Evolutionary conservation across 1,284 basidiomycete species (phyloP), one percentile per base, ranked within the genome.

Genomic region (Leucoagaricus sp.): DNA sequence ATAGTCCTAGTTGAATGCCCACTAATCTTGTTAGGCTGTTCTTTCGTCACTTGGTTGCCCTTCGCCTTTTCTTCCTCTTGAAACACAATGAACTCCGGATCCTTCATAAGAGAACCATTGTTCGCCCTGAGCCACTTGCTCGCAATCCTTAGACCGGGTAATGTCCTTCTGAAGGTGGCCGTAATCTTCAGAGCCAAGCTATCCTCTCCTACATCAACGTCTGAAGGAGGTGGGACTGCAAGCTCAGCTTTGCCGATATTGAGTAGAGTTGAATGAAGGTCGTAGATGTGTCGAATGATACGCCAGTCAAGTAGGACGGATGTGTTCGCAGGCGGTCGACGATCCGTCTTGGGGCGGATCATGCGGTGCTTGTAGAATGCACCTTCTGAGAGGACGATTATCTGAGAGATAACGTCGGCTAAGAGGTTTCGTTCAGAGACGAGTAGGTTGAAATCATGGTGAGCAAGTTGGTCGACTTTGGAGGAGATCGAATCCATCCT

Each of bases 111-210:
- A 64, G 94, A 94, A 57, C 86, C 84, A 59, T 87, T 72, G 69
- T 98, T 93, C 4, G 84, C 84, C 42, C 85, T 81, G 25, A 96
- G 71, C 96, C 96, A 99, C 69, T 96, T 96, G 65, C 86, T 88
- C 1, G 89, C 83, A 52, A 98, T 88, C 13, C 96, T 85, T 48
- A 98, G 74, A 4, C 93, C 87, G 1, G 96, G 94, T 2, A 99
- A 76, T 9, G 89, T 90, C 29, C 96, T 82, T 28, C 96, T 82
- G 58, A 98, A 88, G 7, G 86, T 84, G 1, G 94, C 94, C 1
- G 90, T 91, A 65, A 98, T 96, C 34, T 83, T 81, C 65, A 89
- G 87, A 4, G 92, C 90, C 4, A 93, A 77, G 65, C 87, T 85
- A 49, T 79, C 75, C 38, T 55, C 48, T 55, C 84, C 81, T 40